Conservation (phyloP, 257 asterid genomes). For the Solanum megistacrolobum region DNA sequence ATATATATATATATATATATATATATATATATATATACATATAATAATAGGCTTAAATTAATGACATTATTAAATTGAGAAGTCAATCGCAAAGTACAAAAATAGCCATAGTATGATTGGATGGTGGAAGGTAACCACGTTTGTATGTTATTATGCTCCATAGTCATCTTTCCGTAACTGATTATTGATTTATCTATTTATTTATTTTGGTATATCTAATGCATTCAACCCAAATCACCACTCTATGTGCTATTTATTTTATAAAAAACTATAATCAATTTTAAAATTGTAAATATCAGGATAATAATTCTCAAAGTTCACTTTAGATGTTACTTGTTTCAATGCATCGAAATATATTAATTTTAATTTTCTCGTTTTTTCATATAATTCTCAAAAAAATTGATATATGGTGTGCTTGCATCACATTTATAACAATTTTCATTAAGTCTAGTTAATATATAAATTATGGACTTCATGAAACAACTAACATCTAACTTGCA, state of each 20-base stretch:
- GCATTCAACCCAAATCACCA: neutral
- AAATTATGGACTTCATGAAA: no score
- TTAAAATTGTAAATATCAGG: neutral
- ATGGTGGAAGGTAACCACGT: neutral
- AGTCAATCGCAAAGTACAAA: neutral
- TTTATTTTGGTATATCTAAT: no score
- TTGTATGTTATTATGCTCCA: no score
- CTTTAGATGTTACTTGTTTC: neutral
- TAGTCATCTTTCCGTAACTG: neutral
- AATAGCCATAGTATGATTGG: neutral
- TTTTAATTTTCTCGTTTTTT: neutral
- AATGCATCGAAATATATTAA: neutral
- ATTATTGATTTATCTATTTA: no score
- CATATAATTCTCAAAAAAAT: neutral
- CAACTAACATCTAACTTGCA: no score
- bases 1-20: no score
- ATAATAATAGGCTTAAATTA: no score
- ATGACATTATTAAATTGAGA: neutral
- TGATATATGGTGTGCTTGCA: neutral
- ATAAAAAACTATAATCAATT: neutral
- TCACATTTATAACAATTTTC: neutral
- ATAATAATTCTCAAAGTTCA: neutral
- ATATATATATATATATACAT: no score
- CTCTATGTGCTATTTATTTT: neutral
- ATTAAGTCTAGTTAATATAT: neutral